Base-by-base conservation (phyloP, 441 rosid genomes). In the Mallotus repandus region DNA sequence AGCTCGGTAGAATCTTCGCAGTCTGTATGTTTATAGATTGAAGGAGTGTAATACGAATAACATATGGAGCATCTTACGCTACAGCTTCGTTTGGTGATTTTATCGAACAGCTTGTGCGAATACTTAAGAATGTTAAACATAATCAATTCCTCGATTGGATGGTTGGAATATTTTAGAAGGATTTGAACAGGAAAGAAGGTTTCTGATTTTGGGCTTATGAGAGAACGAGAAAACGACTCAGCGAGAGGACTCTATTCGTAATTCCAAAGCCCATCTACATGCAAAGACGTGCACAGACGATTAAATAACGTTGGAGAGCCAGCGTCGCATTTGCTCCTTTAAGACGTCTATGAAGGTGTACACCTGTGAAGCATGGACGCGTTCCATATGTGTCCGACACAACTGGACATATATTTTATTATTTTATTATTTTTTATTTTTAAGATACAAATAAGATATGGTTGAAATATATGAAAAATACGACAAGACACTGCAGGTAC, bases 41-140 rank as follows among this genome's bases (percentile, higher is more conserved):
- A 41, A 29, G 71, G 46, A 14, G 68, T 25, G 43, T 46, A 48
- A 57, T 19, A 64, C 7, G 14, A 75, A 67, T 50, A 50, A 29
- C 4, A 35, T 43, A 56, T 8, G 9, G 53, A 69, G 73, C 35
- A 56, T 56, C 72, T 46, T 16, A 41, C 25, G 45, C 5, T 12
- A 66, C 52, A 54, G 52, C 9, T 64, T 58, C 72, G 63, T 48
- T 74, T 69, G 58, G 78, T 54, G 38, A 63, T 71, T 74, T 77
- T 54, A 18, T 52, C 83, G 63, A 74, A 69, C 54, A 70, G 35
- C 46, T 71, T 71, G 54, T 25, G 64, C 21, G 79, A 79, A 50
- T 67, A n/a, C 7, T 25, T 74, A 22, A 50, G 29, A n/a, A 32
- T 14, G 10, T 7, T 18, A 46, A 0, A 61, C 77, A 69, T 65